Evolutionary conservation across 257 asterid genomes (phyloP).

Genomic region (Scutellaria galericulata): DNA sequence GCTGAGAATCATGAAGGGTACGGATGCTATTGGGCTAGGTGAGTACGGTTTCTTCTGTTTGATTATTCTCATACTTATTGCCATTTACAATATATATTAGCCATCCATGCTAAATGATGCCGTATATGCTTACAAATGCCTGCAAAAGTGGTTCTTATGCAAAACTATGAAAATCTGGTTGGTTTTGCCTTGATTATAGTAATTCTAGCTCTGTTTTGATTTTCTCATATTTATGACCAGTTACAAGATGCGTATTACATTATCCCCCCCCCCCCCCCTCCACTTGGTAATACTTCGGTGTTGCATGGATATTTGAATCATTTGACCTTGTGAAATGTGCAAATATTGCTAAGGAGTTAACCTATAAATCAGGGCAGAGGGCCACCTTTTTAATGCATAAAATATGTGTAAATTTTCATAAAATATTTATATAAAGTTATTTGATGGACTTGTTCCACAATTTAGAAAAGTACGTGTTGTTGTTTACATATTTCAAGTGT

Average conservation of each 20-base stretch:
- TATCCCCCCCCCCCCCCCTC: background rate
- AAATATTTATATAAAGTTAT: background rate
- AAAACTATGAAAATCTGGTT: background rate
- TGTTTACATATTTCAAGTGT: background rate
- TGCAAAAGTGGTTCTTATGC: conserved; percentile 3
- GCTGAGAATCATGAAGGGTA: conserved; percentile 43
- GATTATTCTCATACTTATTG: conserved; percentile 15
- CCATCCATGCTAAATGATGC: conserved; percentile 3
- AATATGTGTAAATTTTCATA: background rate
- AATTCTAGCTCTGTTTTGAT: background rate
- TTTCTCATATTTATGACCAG: background rate
- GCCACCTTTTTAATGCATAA: background rate
- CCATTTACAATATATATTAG: background rate
- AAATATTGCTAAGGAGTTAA: background rate
- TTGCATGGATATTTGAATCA: background rate
- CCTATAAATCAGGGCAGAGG: background rate
- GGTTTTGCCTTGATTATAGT: background rate
- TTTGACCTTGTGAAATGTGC: background rate
- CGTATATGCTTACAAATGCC: background rate
- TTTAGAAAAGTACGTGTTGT: background rate
- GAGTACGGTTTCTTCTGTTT: background rate
- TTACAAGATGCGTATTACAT: background rate
- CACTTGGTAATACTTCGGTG: background rate
- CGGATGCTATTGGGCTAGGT: conserved; percentile 43
- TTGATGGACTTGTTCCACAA: background rate